These are phyloP conservation scores for Kwoniella dendrophila DNA, from an alignment of 768 basidiomycete genomes.

Conservation along the genomic window DNA sequence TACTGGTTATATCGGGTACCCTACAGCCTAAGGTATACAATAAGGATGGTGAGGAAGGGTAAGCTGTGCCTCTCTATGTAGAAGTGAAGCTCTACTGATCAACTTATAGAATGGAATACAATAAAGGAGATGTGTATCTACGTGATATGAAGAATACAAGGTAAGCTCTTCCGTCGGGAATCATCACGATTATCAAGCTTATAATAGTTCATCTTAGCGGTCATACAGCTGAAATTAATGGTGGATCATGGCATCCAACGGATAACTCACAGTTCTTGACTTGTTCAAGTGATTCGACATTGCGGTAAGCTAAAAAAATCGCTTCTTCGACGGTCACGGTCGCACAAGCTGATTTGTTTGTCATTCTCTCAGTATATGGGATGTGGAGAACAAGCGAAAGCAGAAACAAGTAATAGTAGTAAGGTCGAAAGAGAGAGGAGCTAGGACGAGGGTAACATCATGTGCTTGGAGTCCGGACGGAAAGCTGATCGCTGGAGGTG, in stretches of 20 bases:
- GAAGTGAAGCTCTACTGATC: conserved; percentile 9
- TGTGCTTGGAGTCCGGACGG: conserved; percentile 90
- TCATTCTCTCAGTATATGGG: conserved; percentile 74
- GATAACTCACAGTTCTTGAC: conserved; percentile 84
- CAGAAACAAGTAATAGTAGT: conserved; percentile 95
- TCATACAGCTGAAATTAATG: conserved; percentile 86
- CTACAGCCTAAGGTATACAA: conserved; percentile 85
- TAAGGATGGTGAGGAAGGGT: conserved; percentile 91
- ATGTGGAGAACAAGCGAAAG: conserved; percentile 85
- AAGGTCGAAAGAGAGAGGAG: conserved; percentile 92
- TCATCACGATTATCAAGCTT: background rate
- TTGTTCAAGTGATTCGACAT: conserved; percentile 90
- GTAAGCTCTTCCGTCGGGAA: conserved; percentile 60
- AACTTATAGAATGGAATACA: conserved; percentile 56
- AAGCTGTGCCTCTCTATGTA: conserved; percentile 28
- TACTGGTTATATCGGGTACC: conserved; percentile 86
- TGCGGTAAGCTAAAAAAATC: conserved; percentile 64
- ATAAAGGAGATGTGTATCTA: conserved; percentile 97
- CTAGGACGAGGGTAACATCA: conserved; percentile 83
- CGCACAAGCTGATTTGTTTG: conserved; percentile 8
- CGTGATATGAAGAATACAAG: conserved; percentile 99
- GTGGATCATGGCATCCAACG: conserved; percentile 91
- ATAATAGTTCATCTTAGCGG: conserved; percentile 64
- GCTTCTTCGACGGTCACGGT: background rate
- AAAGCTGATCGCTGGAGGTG: conserved; percentile 84